Percentiles rank a stretch among this genome's conserved stretches.
Conservation (phyloP, 2,329 filamentous ascomycete genomes). For the Sporothrix pallida region DNA sequence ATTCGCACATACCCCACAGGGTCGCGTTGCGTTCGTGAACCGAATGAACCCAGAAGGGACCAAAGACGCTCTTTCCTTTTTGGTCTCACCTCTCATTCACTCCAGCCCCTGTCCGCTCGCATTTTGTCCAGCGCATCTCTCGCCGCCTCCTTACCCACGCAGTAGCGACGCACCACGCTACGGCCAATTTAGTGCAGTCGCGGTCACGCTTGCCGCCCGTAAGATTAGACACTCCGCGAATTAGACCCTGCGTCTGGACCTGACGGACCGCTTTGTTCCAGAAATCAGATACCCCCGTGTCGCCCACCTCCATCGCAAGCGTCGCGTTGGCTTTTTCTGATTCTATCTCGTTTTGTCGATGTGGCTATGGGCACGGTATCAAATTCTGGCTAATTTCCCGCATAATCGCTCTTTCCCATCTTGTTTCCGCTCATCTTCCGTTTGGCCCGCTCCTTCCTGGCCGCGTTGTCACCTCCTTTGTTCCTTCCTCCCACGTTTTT, state of each 20-base stretch:
- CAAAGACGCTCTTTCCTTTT: background rate
- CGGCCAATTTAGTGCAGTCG: background rate
- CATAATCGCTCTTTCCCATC: background rate
- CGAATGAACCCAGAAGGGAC: background rate
- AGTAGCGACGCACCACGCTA: background rate
- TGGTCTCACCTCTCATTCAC: background rate
- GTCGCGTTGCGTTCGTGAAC: background rate
- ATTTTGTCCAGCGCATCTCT: conserved; percentile 6
- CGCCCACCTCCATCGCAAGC: conserved; percentile 8
- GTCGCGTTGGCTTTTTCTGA: background rate
- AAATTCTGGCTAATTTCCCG: background rate
- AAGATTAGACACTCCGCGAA: conserved; percentile 18
- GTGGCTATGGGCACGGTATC: background rate
- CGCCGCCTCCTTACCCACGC: background rate
- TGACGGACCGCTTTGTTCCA: background rate
- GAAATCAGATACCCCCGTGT: conserved; percentile 15
- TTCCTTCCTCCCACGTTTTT: background rate
- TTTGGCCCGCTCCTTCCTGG: background rate
- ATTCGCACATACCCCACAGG: conserved; percentile 19
- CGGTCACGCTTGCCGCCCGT: conserved; percentile 17
- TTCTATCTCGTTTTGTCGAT: background rate
- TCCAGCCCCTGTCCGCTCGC: conserved; percentile 1
- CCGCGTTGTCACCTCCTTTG: background rate
- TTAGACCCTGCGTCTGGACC: conserved; percentile 10
- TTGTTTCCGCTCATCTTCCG: background rate